These are phyloP conservation scores for Tetracentron sinense DNA, from an alignment of 164 flowering plant species.

Conservation along the genomic window DNA sequence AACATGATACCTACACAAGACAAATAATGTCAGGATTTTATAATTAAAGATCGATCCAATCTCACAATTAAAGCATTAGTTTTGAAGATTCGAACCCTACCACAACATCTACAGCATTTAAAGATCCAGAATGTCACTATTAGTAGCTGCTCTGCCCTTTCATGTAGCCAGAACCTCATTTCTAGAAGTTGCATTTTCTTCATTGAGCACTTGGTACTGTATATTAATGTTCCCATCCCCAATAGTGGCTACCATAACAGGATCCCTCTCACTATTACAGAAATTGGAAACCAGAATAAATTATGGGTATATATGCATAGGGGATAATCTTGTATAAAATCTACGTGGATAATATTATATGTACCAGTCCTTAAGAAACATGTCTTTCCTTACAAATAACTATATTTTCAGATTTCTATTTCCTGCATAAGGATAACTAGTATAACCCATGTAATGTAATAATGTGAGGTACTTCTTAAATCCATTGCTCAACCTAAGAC, in stretches of 20 bases:
- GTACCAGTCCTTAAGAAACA: not conserved
- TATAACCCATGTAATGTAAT: not conserved
- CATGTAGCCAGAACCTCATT: constrained; percentile 6
- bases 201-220: constrained; percentile 37
- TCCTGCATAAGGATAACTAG: not conserved
- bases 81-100: not conserved
- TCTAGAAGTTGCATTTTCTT: constrained; percentile 28
- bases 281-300: constrained; percentile 3
- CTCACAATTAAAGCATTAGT: not conserved
- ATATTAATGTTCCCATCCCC: constrained; percentile 18
- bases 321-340: not conserved
- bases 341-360: not conserved
- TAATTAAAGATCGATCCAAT: not conserved
- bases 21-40: not conserved
- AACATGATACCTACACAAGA: not conserved
- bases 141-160: not conserved
- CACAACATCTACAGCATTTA: no score
- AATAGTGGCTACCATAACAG: constrained; percentile 8
- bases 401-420: no score
- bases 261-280: constrained; percentile 29
- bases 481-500: not conserved
- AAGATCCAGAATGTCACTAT: not conserved
- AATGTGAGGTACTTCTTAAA: not conserved
- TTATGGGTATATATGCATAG: not conserved
- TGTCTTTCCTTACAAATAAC: no score